These are phyloP conservation scores for Paulownia fortunei DNA, from an alignment of 257 asterid species.

Conservation along the genomic window DNA sequence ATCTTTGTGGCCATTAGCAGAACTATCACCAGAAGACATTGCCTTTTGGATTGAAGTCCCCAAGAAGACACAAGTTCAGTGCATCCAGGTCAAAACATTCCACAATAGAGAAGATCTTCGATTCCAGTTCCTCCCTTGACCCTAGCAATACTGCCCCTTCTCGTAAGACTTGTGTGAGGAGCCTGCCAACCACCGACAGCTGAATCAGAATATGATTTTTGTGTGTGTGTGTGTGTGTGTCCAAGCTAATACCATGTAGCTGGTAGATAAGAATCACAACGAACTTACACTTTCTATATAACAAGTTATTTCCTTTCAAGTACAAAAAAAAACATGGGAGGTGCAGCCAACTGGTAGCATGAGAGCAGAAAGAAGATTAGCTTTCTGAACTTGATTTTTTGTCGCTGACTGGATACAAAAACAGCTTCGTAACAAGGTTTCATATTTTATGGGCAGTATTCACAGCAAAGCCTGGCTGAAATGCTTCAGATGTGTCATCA, in stretches of 20 bases:
- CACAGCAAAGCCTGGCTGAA: not conserved
- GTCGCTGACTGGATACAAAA: too few species aligned
- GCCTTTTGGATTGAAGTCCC: conserved; percentile 35
- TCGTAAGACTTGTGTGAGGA: not conserved
- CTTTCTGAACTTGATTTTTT: not conserved
- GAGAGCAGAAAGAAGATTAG: not conserved
- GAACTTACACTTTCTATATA: conserved; percentile 1
- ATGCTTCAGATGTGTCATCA: too few species aligned
- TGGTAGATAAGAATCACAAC: conserved; percentile 13
- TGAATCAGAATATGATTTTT: too few species aligned
- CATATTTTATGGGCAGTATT: not conserved
- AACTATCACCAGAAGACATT: conserved; percentile 49
- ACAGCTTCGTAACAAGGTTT: not conserved
- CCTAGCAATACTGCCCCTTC: conserved; percentile 14
- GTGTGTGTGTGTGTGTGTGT: not conserved
- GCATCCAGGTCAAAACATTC: conserved; percentile 36
- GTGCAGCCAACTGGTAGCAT: not conserved
- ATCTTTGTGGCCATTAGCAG: conserved; percentile 54
- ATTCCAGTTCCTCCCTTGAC: not conserved
- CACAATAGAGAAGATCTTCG: conserved; percentile 27
- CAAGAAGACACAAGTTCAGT: conserved; percentile 27
- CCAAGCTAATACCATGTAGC: conserved; percentile 7
- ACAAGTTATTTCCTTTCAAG: not conserved
- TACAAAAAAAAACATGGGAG: not conserved
- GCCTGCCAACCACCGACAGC: conserved; percentile 28